A percentile compares a stretch with the other conserved stretches of the same genome.
Evolutionary conservation across 2,329 filamentous ascomycete genomes (phyloP).

Genomic region (Mycosphaerella sp.): DNA sequence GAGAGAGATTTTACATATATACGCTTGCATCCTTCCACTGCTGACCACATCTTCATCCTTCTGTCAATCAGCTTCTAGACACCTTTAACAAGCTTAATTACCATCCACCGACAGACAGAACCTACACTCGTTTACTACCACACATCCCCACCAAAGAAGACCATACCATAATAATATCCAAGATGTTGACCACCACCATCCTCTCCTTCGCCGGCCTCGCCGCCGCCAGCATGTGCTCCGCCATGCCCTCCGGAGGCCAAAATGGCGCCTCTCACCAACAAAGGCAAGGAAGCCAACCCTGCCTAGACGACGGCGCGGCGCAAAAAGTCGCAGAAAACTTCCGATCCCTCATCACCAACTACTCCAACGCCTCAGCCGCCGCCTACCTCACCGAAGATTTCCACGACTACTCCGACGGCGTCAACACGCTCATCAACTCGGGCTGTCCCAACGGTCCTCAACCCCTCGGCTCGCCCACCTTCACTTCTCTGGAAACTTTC

Average conservation of each 20-base stretch:
- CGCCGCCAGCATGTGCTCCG: neutral
- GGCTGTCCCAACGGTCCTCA: constrained; percentile 22
- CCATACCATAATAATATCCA: neutral
- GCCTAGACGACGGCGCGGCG: constrained; percentile 26
- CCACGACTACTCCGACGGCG: constrained; percentile 29
- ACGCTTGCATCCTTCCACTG: too few species aligned
- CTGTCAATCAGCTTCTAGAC: too few species aligned
- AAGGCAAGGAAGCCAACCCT: constrained; percentile 16
- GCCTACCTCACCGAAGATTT: constrained; percentile 24
- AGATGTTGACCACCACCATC: constrained; percentile 8
- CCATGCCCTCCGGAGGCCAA: neutral
- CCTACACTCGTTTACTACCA: neutral
- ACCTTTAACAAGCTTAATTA: too few species aligned
- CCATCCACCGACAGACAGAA: too few species aligned
- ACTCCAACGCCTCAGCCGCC: constrained; percentile 25
- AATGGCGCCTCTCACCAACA: neutral
- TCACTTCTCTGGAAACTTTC: constrained; percentile 26
- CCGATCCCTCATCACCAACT: constrained; percentile 27
- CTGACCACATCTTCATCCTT: too few species aligned
- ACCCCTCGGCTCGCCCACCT: constrained; percentile 25
- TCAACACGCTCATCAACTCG: constrained; percentile 30
- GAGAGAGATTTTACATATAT: too few species aligned
- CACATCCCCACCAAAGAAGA: neutral
- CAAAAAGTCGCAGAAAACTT: constrained; percentile 28
- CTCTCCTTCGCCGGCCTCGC: constrained; percentile 7